These are phyloP conservation scores for Saraca asoca DNA, from an alignment of 331 rosid species.

Conservation along the genomic window DNA sequence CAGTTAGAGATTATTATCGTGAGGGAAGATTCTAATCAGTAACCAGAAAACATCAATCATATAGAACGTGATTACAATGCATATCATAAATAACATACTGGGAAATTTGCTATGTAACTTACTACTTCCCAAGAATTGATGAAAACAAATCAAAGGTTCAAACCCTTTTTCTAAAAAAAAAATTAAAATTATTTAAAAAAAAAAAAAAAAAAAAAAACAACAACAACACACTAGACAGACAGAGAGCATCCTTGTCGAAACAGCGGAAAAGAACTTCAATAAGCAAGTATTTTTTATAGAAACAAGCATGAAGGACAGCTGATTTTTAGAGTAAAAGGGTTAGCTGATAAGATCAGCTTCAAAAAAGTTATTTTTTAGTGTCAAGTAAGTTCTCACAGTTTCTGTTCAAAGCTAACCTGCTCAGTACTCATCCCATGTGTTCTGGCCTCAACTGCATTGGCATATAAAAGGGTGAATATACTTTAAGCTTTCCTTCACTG, in stretches of 20 bases:
- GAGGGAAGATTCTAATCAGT: not conserved
- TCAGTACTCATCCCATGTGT: conserved; percentile 9
- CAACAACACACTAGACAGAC: too few relatives aligned
- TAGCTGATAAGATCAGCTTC: not conserved
- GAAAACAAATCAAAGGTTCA: conserved; percentile 5
- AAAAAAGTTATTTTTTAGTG: conserved; percentile 15
- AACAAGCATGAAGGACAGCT: not conserved
- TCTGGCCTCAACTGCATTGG: conserved; percentile 18
- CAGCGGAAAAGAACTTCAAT: not conserved
- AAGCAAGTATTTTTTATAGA: not conserved
- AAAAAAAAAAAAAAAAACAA: too few relatives aligned
- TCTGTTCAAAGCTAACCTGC: not conserved
- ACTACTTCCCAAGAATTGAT: too few relatives aligned
- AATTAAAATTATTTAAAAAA: not conserved
- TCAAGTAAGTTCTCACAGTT: conserved; percentile 9
- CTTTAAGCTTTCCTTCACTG: not conserved
- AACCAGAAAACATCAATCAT: conserved; percentile 1
- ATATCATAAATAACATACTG: conserved; percentile 1
- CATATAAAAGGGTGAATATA: not conserved
- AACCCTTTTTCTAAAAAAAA: not conserved
- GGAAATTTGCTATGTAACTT: conserved; percentile 1
- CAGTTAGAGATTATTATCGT: not conserved
- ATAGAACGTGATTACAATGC: not conserved
- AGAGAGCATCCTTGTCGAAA: not conserved
- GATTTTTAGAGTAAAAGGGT: not conserved